phyloP scores from a whole-genome alignment of 2,329 filamentous ascomycete genomes.

The Penicillium sp. region DNA sequence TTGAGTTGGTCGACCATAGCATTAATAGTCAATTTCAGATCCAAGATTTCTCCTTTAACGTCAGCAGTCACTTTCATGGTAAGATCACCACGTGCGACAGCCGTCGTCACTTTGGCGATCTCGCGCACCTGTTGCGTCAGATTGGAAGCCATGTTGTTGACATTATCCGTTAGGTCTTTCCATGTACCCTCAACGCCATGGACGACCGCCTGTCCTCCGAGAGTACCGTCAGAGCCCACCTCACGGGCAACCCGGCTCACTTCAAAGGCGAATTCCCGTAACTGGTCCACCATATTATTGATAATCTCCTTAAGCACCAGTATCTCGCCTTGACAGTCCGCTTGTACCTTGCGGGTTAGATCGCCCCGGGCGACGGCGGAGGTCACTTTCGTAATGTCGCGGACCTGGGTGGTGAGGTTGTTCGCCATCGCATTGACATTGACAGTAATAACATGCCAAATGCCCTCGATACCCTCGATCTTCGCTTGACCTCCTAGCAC shows the following conservation, averaged over 20 bases:
- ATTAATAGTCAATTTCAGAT: constrained; percentile 79
- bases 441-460: constrained; percentile 77
- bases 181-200: constrained; percentile 93
- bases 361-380: constrained; percentile 71
- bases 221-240: constrained; percentile 84
- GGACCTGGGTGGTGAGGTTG: constrained; percentile 78
- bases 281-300: constrained; percentile 95
- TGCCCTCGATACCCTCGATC: constrained; percentile 72
- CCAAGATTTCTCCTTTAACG: constrained; percentile 82
- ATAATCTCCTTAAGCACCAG: constrained; percentile 91
- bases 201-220: constrained; percentile 86
- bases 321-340: constrained; percentile 81
- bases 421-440: constrained; percentile 81
- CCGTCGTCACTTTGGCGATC: constrained; percentile 89
- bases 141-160: constrained; percentile 97
- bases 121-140: constrained; percentile 91
- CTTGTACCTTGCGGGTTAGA: constrained; percentile 89
- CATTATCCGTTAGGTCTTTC: constrained; percentile 85
- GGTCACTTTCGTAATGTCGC: constrained; percentile 77
- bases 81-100: constrained; percentile 83
- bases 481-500: constrained; percentile 73
- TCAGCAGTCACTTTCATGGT: constrained; percentile 90
- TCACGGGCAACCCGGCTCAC: constrained; percentile 90
- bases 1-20: constrained; percentile 58
- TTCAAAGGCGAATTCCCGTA: constrained; percentile 89